Evolutionary conservation across 306 rosid species (phyloP).

Genomic region (Prunus padus): DNA sequence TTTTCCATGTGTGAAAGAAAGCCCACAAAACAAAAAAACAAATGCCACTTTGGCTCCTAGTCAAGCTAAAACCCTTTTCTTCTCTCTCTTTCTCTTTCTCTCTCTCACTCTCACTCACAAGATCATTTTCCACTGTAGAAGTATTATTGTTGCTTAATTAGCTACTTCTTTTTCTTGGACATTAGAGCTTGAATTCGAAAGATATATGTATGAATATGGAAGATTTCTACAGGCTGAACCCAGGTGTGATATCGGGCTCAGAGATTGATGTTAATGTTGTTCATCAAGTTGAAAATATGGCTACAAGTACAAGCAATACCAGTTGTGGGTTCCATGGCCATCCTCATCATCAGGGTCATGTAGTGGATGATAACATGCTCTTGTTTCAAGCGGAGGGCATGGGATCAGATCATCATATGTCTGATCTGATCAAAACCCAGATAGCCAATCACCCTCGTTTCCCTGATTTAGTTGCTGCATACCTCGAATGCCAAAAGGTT

Average conservation of each 20-base stretch:
- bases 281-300: conserved; percentile 13
- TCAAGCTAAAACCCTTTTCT: not conserved
- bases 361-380: conserved; percentile 17
- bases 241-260: conserved; percentile 15
- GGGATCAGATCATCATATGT: conserved; percentile 26
- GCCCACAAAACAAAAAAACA: not conserved
- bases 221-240: conserved; percentile 14
- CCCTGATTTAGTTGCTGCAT: conserved; percentile 64
- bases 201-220: conserved; percentile 16
- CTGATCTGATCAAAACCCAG: conserved; percentile 62
- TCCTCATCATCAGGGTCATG: not conserved
- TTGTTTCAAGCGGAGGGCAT: not conserved
- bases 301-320: conserved; percentile 1
- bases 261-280: conserved; percentile 2
- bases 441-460: conserved; percentile 75
- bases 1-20: not conserved
- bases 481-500: conserved; percentile 75
- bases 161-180: too few relatives aligned
- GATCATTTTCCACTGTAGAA: too few relatives aligned
- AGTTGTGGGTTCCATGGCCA: conserved; percentile 28
- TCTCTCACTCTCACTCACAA: too few relatives aligned
- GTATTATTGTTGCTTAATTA: too few relatives aligned
- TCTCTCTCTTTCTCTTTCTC: not conserved
- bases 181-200: too few relatives aligned
- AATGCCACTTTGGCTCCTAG: not conserved